Evolutionary conservation across 139 green algal genomes (phyloP).

Genomic region (Marvania coccoides): DNA sequence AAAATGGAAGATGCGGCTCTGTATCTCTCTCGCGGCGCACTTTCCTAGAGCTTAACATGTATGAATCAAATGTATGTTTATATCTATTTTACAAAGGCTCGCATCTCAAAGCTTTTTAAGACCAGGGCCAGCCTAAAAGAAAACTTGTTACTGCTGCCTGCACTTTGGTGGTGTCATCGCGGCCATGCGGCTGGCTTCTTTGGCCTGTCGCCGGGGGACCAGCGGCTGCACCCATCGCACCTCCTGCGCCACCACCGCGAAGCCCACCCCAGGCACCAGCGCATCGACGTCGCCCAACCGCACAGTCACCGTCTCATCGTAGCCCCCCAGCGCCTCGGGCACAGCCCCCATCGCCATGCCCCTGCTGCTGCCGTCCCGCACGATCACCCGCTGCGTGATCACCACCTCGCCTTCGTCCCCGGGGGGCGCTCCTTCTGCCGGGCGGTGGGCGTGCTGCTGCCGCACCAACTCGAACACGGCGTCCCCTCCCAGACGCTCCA

Average conservation of each 20-base stretch:
- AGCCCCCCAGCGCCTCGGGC: background rate
- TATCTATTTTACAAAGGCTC: too few species aligned
- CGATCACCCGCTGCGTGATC: slow-evolving; percentile 18
- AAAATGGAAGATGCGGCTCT: background rate
- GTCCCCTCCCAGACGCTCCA: background rate
- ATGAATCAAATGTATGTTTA: background rate
- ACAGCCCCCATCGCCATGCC: background rate
- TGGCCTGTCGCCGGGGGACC: background rate
- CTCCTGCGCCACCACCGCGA: background rate
- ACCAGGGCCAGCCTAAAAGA: background rate
- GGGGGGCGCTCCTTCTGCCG: background rate
- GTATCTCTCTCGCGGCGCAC: background rate
- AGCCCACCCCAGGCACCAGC: slow-evolving; percentile 2
- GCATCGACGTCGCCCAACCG: background rate
- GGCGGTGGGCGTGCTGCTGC: background rate
- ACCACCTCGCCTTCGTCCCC: background rate
- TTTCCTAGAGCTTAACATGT: background rate
- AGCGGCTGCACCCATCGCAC: slow-evolving; percentile 3
- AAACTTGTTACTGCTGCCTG: slow-evolving; percentile 3
- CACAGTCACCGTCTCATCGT: slow-evolving; percentile 1
- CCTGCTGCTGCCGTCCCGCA: slow-evolving; percentile 34
- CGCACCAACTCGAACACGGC: background rate
- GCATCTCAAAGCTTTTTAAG: background rate
- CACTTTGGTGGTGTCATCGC: background rate
- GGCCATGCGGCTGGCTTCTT: background rate